phyloP scores from a whole-genome alignment of 345 rosid species.

The Punica granatum region DNA sequence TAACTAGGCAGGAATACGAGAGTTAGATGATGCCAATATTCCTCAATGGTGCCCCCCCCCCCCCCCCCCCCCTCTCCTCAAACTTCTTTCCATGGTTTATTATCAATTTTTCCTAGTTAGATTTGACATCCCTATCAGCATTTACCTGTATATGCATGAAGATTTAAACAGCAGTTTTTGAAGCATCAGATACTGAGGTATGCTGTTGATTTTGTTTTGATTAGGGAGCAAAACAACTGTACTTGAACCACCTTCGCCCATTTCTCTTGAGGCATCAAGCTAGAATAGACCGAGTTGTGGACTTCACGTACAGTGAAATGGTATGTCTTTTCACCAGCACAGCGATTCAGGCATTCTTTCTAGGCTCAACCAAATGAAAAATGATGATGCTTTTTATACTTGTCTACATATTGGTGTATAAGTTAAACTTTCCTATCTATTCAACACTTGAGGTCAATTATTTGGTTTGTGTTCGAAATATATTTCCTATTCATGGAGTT shows the following conservation, averaged over 20 bases:
- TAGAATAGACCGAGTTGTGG: constrained; percentile 36
- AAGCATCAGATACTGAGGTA: background rate
- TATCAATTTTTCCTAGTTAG: no score
- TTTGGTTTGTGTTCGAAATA: background rate
- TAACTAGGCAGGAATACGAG: background rate
- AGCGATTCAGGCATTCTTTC: background rate
- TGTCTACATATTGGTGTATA: background rate
- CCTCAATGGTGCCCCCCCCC: no score
- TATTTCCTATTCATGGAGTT: background rate
- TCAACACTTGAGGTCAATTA: background rate
- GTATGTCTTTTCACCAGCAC: constrained; percentile 14
- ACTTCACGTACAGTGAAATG: constrained; percentile 34
- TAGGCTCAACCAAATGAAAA: background rate
- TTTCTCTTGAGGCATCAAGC: constrained; percentile 51
- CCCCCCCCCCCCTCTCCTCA: no score
- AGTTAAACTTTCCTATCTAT: background rate
- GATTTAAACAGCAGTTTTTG: background rate
- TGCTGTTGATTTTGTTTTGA: background rate
- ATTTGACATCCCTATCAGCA: background rate
- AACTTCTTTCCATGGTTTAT: no score
- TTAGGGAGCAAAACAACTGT: constrained; percentile 55
- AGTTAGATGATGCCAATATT: no score
- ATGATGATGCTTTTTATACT: background rate
- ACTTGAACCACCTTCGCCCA: constrained; percentile 53
- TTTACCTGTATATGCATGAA: background rate